Evolutionary conservation across 2,329 filamentous ascomycete genomes (phyloP), one percentile per base, ranked within the genome.

Genomic region (Trichoderma sp.): DNA sequence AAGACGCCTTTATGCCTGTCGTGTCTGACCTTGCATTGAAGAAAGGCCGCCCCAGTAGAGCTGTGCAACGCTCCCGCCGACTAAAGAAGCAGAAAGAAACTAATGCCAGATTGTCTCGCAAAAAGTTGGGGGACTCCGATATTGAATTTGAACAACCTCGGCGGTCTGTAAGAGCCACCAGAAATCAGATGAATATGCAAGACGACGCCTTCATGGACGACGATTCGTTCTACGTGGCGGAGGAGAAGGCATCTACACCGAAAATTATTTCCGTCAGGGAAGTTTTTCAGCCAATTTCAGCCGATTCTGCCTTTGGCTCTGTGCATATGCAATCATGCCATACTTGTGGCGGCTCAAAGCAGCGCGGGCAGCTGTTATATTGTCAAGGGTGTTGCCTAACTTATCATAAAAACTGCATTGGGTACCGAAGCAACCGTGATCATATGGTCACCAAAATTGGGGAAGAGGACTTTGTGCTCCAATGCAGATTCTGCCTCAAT

Each of bases 371-470:
- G 45, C 82, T 99, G 27, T 85, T 99, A 37, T 89, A 90, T 74
- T 99, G 95, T 73, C 96, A 99, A 79, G 95, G 95, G 34, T 99
- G 95, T 76, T 93, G 90, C 2, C 83, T 90, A 57, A 85, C 91
- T 0, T 97, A 93, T 72, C 95, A 99, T 79, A 92, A 92, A 77
- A 81, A 80, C 48, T 99, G 95, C 75, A 83, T 99, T 32, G 93
- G 94, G 1, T 83, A 84, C 58, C 87, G 95, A 59, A 86, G 85
- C 61, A 82, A 78, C 13, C 86, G 95, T 69, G 93, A 97, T n/a
- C 95, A 98, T 76, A 81, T 95, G 39, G 92, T 92, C 10, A 98
- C 93, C 27, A 99, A 98, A 77, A 79, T 97, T 63, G 89, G 84
- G 2, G 83, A 90, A 1, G 88, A 90, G 2, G 80, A 90, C 42